Evolutionary conservation across 2,329 filamentous ascomycete genomes (phyloP).

Genomic region (Rhinocladiella similis): DNA sequence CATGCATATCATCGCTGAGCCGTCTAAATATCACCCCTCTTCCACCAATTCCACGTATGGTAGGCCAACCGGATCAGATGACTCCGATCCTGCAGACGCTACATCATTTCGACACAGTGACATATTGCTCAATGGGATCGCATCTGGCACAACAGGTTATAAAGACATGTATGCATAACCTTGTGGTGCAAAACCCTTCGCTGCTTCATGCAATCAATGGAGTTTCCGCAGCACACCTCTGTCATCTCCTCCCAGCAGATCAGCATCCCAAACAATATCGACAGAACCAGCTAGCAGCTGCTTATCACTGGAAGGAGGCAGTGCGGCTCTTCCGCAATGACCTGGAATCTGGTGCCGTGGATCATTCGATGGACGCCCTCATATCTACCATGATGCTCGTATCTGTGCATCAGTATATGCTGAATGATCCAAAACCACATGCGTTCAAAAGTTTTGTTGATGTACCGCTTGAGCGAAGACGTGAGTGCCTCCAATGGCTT

Average conservation of each 20-base stretch:
- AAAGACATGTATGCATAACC: background rate
- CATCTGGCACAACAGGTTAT: conserved; percentile 15
- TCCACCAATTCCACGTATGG: background rate
- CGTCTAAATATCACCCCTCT: background rate
- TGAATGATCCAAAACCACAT: conserved; percentile 2
- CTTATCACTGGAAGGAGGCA: conserved; percentile 41
- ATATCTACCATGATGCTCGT: conserved; percentile 41
- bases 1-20: background rate
- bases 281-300: conserved; percentile 28
- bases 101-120: conserved; percentile 18
- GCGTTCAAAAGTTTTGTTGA: conserved; percentile 14
- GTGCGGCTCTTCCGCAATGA: conserved; percentile 38
- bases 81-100: conserved; percentile 15
- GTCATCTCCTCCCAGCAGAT: conserved; percentile 29
- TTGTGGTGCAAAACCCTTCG: conserved; percentile 34
- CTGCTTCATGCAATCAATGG: conserved; percentile 41
- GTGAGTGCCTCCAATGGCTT: conserved; percentile 11
- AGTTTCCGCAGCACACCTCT: conserved; percentile 35
- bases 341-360: conserved; percentile 29
- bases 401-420: conserved; percentile 36
- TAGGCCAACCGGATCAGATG: conserved; percentile 10
- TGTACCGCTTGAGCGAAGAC: conserved; percentile 2
- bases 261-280: conserved; percentile 31
- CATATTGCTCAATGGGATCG: conserved; percentile 15
- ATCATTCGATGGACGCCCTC: conserved; percentile 40